These are phyloP conservation scores for Maudiozyma pseudohumilis DNA, from an alignment of 805 yeast genomes.

Conservation along the genomic window DNA sequence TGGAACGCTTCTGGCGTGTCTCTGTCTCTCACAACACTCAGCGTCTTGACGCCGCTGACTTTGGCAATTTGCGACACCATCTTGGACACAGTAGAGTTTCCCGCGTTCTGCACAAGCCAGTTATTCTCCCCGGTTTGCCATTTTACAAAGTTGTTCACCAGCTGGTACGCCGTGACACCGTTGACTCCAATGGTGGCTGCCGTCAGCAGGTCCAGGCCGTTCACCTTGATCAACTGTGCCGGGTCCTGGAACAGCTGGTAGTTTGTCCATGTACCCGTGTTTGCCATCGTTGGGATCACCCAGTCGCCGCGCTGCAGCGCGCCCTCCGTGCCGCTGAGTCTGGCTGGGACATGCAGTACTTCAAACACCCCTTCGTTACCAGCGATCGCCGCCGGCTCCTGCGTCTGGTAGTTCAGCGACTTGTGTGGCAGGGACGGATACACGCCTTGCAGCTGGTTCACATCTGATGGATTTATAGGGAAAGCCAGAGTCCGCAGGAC, in stretches of 20 bases:
- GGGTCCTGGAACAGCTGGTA: conserved; percentile 54
- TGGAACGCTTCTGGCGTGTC: conserved; percentile 46
- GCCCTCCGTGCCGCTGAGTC: not conserved
- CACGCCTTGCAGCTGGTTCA: conserved; percentile 75
- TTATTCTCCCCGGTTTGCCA: conserved; percentile 35
- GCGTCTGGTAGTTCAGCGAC: conserved; percentile 43
- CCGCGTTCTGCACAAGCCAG: conserved; percentile 95
- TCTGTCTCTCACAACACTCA: conserved; percentile 82
- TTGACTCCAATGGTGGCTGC: conserved; percentile 91
- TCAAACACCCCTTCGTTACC: conserved; percentile 93
- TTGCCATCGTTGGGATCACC: conserved; percentile 69
- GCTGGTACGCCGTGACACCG: conserved; percentile 84
- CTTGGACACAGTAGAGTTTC: conserved; percentile 90
- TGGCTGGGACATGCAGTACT: conserved; percentile 57
- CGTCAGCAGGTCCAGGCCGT: conserved; percentile 40
- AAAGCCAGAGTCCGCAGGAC: conserved; percentile 64
- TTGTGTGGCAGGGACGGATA: conserved; percentile 68
- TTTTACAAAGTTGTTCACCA: conserved; percentile 57
- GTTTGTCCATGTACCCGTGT: conserved; percentile 87
- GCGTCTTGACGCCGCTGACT: conserved; percentile 67
- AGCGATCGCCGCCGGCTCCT: conserved; percentile 66
- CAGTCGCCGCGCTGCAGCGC: conserved; percentile 64
- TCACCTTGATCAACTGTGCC: conserved; percentile 45
- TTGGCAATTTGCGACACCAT: conserved; percentile 83
- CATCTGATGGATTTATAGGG: conserved; percentile 86